These are phyloP conservation scores for Platismatia glauca DNA, from an alignment of 495 filamentous ascomycete genomes.

Conservation along the genomic window DNA sequence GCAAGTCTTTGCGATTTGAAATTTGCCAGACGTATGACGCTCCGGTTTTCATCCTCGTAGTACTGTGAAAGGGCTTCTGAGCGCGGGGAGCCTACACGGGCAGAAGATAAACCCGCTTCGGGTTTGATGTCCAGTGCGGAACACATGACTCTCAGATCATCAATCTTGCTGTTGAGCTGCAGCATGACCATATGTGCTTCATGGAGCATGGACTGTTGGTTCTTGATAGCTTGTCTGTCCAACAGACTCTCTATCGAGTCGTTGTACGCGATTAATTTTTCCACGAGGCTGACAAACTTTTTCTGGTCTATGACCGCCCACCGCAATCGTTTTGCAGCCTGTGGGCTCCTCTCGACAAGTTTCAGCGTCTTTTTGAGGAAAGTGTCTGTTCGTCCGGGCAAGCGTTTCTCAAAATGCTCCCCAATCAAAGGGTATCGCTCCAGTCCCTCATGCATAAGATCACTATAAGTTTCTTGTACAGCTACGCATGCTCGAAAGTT, in stretches of 20 bases:
- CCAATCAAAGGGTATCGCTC: neutral
- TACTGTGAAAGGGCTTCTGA: neutral
- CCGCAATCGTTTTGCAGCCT: constrained; percentile 3
- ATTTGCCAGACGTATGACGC: neutral
- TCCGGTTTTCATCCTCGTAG: neutral
- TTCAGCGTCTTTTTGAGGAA: constrained; percentile 4
- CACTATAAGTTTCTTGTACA: constrained; percentile 6
- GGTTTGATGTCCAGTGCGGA: constrained; percentile 8
- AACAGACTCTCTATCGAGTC: constrained; percentile 12
- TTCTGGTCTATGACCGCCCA: constrained; percentile 19
- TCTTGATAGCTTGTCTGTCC: constrained; percentile 6
- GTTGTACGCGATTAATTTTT: constrained; percentile 16
- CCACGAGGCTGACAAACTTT: constrained; percentile 13
- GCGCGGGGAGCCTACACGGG: neutral
- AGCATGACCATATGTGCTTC: constrained; percentile 11
- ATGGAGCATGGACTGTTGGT: constrained; percentile 8
- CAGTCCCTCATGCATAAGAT: neutral
- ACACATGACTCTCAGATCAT: constrained; percentile 8
- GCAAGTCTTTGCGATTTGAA: constrained; percentile 1
- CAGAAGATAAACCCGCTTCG: no score
- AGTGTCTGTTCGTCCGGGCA: neutral
- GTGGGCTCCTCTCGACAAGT: constrained; percentile 1
- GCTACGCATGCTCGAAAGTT: constrained; percentile 10
- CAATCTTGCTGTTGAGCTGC: constrained; percentile 15
- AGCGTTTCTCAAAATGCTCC: neutral